Evolutionary conservation across 306 rosid genomes (phyloP).

Genomic region (Prunus persica): Prunus_persica_NCBIv2 NC_034016.1:18083001-18083500

Average conservation of each 20-base stretch:
- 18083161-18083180: constrained; percentile 2
- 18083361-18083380: no score
- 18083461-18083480: not conserved
- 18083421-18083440: not conserved
- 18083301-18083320: no score
- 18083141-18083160: constrained; percentile 16
- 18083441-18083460: not conserved
- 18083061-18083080: not conserved
- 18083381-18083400: not conserved
- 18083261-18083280: not conserved
- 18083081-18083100: constrained; percentile 4
- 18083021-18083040: not conserved
- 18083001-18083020: constrained; percentile 10
- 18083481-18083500: not conserved
- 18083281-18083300: not conserved
- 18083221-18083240: constrained; percentile 17
- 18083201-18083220: constrained; percentile 2
- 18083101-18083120: not conserved
- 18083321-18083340: not conserved
- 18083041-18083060: not conserved
- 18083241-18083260: constrained; percentile 8
- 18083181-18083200: not conserved
- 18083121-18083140: constrained; percentile 31
- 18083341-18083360: no score
- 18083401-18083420: not conserved